These are phyloP conservation scores for Chenopodium album DNA, from an alignment of 148 eudicot genomes.

Conservation along the genomic window DNA sequence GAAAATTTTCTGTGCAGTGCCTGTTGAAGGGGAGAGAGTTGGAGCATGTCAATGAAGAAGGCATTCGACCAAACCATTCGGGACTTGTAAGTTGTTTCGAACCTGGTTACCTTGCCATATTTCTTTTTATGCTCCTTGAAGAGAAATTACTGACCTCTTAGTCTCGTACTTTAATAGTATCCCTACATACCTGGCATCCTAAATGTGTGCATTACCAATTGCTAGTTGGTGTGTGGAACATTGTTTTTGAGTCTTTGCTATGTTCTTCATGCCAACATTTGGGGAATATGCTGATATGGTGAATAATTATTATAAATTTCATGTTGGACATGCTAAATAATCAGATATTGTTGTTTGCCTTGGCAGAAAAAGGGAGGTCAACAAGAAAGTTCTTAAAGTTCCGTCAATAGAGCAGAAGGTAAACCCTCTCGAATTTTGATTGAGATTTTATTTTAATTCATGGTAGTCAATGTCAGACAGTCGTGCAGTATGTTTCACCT, in stretches of 20 bases:
- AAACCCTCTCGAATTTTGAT: conserved; percentile 1
- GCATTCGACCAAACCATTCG: conserved; percentile 93
- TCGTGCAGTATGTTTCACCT: too few relatives aligned
- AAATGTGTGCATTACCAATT: neutral
- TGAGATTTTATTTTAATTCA: neutral
- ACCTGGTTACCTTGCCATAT: conserved; percentile 8
- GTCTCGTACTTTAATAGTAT: neutral
- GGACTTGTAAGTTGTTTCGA: conserved; percentile 68
- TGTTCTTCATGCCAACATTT: neutral
- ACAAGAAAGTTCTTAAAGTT: conserved; percentile 98
- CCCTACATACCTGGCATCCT: neutral
- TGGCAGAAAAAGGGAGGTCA: conserved; percentile 94
- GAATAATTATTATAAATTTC: neutral
- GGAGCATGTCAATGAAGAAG: conserved; percentile 74
- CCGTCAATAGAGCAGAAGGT: conserved; percentile 97
- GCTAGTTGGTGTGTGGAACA: neutral
- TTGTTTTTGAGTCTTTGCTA: neutral
- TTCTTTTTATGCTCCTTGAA: neutral
- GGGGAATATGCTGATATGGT: neutral
- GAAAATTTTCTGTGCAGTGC: conserved; percentile 17
- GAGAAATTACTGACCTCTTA: neutral
- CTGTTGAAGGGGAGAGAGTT: conserved; percentile 27
- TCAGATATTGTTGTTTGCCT: conserved; percentile 14
- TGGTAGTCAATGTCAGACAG: neutral
- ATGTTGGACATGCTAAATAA: conserved; percentile 1